A percentile compares a stretch with the other conserved stretches of the same genome.
These are phyloP conservation scores for Poterioochromonas sp. DNA, from an alignment of 352 stramenopile genomes.

Conservation along the genomic window DNA sequence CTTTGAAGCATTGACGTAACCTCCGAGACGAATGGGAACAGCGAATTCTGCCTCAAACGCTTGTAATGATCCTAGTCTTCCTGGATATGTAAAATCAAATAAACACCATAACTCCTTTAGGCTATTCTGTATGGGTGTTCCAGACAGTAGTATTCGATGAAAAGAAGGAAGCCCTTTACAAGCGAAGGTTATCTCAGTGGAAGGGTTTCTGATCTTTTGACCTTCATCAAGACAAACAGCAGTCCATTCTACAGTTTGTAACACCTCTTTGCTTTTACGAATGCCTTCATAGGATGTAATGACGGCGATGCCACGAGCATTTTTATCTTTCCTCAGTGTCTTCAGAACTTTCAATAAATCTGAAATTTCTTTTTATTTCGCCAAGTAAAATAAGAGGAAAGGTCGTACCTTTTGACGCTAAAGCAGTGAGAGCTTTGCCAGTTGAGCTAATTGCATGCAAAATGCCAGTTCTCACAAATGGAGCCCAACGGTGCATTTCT, in stretches of 20 bases:
- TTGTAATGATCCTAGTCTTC: constrained; percentile 86
- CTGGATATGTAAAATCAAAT: constrained; percentile 98
- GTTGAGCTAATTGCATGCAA: constrained; percentile 64
- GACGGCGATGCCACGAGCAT: constrained; percentile 68
- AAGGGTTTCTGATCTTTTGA: constrained; percentile 95
- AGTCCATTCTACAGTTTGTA: constrained; percentile 81
- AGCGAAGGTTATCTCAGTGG: constrained; percentile 86
- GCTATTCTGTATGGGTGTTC: constrained; percentile 67
- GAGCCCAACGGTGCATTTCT: constrained; percentile 84
- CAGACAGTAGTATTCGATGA: constrained; percentile 26
- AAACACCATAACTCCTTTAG: constrained; percentile 93
- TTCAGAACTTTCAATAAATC: not conserved
- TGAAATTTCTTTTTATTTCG: not conserved
- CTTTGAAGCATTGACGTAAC: constrained; percentile 71
- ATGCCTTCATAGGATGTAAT: constrained; percentile 95
- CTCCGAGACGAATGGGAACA: constrained; percentile 84
- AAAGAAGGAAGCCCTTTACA: constrained; percentile 75
- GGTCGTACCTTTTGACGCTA: constrained; percentile 46
- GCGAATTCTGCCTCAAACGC: constrained; percentile 96
- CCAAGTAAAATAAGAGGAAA: not conserved
- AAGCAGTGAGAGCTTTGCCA: constrained; percentile 38
- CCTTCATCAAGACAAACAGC: constrained; percentile 97
- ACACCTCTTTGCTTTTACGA: constrained; percentile 71
- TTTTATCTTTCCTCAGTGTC: not conserved
- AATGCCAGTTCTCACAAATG: constrained; percentile 69